Evolutionary conservation across 306 rosid species (phyloP), one percentile per base, ranked within the genome.

Genomic region (Purshia tridentata): DNA sequence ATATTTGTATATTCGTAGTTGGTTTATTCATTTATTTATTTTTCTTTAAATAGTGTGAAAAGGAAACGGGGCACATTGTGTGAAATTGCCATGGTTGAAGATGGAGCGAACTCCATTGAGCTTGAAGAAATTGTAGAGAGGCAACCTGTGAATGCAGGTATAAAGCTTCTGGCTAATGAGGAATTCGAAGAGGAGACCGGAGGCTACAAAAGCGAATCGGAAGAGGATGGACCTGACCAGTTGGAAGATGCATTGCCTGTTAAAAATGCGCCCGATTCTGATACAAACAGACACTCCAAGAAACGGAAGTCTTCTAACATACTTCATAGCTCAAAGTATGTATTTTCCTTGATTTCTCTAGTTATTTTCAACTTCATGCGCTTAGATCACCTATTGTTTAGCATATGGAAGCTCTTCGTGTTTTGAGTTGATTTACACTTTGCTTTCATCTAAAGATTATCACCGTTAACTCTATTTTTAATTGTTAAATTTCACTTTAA

Each of bases 241-340:
- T n/a, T 72, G 41, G 89, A 84, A 49, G 90, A 77, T 69, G 68
- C 39, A 14, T 60, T 65, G 48, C 74, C 62, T 48, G 78, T 74
- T 63, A 73, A 84, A 68, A 18, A 80, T 78, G 65, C 46, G 52
- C 68, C 80, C 6, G 74, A 79, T 9, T 37, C 44, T 6, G 39
- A 37, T 39, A 10, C 53, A 73, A 41, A 40, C 76, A 69, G 47
- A 61, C 45, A 14, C 67, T 84, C 91, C 13, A 94, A 84, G 81
- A 94, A 94, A 76, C 86, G 97, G 73, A 91, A 94, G 82, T 90
- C 89, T 44, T 74, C 88, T 0, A 78, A 83, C 81, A 87, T 80
- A 72, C 86, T 78, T 20, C 78, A 68, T 82, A 86, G 82, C 66
- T 72, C 90, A 5, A 91, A 87, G 98, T 92, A 85, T 57, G 88